A percentile compares a stretch with the other conserved stretches of the same genome.
Evolutionary conservation across 306 rosid species (phyloP).

Genomic region (Rubus idaeus): DNA sequence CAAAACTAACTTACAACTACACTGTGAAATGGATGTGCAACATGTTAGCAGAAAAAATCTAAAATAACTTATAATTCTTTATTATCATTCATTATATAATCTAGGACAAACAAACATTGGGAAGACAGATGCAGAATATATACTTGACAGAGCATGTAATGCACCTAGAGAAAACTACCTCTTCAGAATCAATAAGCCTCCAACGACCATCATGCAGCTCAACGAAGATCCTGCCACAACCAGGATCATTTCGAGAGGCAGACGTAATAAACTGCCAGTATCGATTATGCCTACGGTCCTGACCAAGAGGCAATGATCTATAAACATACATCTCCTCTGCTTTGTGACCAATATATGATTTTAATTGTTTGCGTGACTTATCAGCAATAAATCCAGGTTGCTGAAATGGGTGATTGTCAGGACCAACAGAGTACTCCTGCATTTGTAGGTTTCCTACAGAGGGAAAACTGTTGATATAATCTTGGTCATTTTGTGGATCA

Average conservation of each 20-base stretch:
- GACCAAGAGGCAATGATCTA: conserved; percentile 75
- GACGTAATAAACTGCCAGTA: conserved; percentile 74
- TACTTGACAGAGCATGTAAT: not conserved
- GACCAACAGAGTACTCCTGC: conserved; percentile 44
- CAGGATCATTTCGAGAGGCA: conserved; percentile 71
- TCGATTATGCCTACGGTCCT: conserved; percentile 71
- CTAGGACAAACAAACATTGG: not conserved
- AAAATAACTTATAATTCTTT: not conserved
- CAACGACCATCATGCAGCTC: conserved; percentile 63
- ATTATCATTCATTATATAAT: not conserved
- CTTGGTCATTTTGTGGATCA: conserved; percentile 34
- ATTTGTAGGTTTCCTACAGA: conserved; percentile 44
- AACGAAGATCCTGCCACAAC: conserved; percentile 79
- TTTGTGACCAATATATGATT: conserved; percentile 57
- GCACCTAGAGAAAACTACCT: conserved; percentile 42
- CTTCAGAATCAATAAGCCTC: conserved; percentile 74
- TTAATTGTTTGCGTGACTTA: conserved; percentile 54
- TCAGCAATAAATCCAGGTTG: conserved; percentile 52
- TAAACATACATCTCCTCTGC: conserved; percentile 66
- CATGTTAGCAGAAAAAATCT: not conserved
- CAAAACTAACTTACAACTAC: no score
- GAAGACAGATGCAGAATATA: not conserved
- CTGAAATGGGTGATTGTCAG: conserved; percentile 42
- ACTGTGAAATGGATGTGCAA: not conserved
- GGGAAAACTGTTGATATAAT: conserved; percentile 31